Evolutionary conservation across 1,139 yeast species (phyloP), one percentile per base, ranked within the genome.

Genomic region (Zygosaccharomyces sapae): DNA sequence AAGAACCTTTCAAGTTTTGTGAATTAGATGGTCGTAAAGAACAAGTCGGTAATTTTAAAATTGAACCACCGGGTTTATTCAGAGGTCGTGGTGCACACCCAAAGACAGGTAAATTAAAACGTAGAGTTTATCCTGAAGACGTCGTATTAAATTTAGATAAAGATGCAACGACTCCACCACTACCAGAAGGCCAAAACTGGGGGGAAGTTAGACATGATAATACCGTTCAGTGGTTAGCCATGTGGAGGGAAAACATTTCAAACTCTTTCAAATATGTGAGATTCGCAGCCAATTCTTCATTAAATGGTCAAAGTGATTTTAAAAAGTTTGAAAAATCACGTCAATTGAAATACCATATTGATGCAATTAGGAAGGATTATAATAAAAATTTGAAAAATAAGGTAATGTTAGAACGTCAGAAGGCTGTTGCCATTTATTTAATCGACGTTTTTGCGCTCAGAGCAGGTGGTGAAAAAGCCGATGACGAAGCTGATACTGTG

Each of bases 41-140:
- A 63, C 90, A 83, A 59, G 94, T 92, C 35, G 97, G 97, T 13
- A 90, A 92, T 64, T 90, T 90, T 67, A 74, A 92, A 60, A 83
- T 92, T 46, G 98, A 92, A 72, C 97, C 97, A 40, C 97, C 98
- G 0, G 97, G 96, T 2, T 70, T 92, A 48, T 92, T 90, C 64
- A 76, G 97, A 65, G 98, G 97, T 38, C 86, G 97, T 66, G 97
- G 98, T 57, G 90, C 90, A 0, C 97, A 90, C 66, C 97, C 97
- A 12, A 89, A 87, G 66, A 90, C 97, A 1, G 98, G 97, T 42
- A 86, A 84, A 65, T 71, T 88, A 48, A 85, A 85, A 59, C 76
- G 83, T 64, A 77, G 97, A 55, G 96, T 92, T 12, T 68, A 70
- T 47, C 97, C 97, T 0, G 97, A 90, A 67, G 94, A 87, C 62